Conservation (phyloP, 306 rosid genomes). For the Arachis hypogaea region DNA sequence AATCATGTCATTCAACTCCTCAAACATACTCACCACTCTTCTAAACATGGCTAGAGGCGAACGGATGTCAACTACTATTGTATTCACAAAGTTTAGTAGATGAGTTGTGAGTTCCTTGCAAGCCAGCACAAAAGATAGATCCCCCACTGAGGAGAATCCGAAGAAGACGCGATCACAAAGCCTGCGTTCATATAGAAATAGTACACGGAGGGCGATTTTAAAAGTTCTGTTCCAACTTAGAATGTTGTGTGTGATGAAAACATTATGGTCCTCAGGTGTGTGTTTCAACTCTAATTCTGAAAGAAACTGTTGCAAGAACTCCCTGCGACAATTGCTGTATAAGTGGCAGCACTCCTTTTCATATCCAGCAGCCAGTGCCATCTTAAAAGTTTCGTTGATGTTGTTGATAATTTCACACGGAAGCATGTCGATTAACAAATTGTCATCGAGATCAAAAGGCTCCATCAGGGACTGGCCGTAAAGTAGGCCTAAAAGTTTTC, state of each 20-base stretch:
- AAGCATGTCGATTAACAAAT: slow-evolving; percentile 64
- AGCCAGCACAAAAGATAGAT: slow-evolving; percentile 68
- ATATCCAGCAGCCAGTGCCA: slow-evolving; percentile 62
- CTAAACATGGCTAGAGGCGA: slow-evolving; percentile 47
- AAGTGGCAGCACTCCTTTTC: slow-evolving; percentile 65
- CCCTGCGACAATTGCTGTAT: slow-evolving; percentile 63
- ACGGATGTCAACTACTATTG: slow-evolving; percentile 55
- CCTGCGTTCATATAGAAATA: slow-evolving; percentile 70
- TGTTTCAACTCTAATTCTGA: slow-evolving; percentile 52
- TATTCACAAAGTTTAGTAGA: slow-evolving; percentile 61
- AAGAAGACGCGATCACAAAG: slow-evolving; percentile 66
- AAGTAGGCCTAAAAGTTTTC: not conserved
- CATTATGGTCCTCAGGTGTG: too few species aligned
- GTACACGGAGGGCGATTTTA: slow-evolving; percentile 45
- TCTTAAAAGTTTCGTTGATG: slow-evolving; percentile 64
- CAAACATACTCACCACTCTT: slow-evolving; percentile 58
- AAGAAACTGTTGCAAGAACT: slow-evolving; percentile 67
- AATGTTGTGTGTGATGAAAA: too few species aligned
- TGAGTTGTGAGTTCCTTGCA: slow-evolving; percentile 60
- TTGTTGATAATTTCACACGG: slow-evolving; percentile 55
- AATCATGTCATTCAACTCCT: slow-evolving; percentile 56
- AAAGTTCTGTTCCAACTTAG: too few species aligned
- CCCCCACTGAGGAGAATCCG: slow-evolving; percentile 59
- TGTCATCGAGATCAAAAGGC: slow-evolving; percentile 31
- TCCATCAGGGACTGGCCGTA: not conserved